A percentile compares a stretch with the other conserved stretches of the same genome.
Conservation (phyloP, 176 grass and related monocot species). For the Phoenix roebelenii region DNA sequence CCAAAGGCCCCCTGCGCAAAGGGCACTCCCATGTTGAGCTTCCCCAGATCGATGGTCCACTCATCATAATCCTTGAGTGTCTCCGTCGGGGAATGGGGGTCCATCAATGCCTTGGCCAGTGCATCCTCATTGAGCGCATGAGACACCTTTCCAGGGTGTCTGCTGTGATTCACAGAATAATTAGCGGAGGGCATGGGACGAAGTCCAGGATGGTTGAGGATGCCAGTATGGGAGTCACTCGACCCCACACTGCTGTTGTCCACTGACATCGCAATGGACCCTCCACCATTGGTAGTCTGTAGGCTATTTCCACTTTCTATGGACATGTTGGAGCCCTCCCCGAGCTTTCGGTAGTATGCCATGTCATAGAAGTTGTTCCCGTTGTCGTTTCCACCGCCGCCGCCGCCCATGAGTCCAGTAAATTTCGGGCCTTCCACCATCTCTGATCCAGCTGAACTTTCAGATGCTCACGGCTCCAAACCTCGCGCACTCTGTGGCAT, state of each 20-base stretch:
- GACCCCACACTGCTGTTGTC: constrained; percentile 60
- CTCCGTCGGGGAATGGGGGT: constrained; percentile 32
- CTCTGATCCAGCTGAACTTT: not conserved
- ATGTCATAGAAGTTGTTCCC: constrained; percentile 29
- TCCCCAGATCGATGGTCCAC: constrained; percentile 63
- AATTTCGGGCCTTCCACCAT: constrained; percentile 18
- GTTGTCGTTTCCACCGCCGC: constrained; percentile 1
- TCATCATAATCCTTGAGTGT: constrained; percentile 43
- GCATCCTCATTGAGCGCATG: constrained; percentile 32
- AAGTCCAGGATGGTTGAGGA: constrained; percentile 63
- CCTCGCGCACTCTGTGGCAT: not conserved
- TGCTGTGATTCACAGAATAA: constrained; percentile 37
- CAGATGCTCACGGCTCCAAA: not conserved
- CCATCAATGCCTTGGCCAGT: constrained; percentile 46
- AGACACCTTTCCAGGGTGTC: constrained; percentile 7
- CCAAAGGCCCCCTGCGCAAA: constrained; percentile 84
- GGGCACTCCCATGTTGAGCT: constrained; percentile 47
- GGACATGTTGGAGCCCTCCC: constrained; percentile 78
- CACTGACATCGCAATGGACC: constrained; percentile 42
- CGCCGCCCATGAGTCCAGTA: constrained; percentile 8
- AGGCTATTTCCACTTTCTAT: constrained; percentile 37
- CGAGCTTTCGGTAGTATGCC: constrained; percentile 74
- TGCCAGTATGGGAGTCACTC: constrained; percentile 46
- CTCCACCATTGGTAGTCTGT: constrained; percentile 27
- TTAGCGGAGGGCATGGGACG: constrained; percentile 19